These are phyloP conservation scores for Eucalyptus globulus DNA, from an alignment of 345 rosid species.

Conservation along the genomic window DNA sequence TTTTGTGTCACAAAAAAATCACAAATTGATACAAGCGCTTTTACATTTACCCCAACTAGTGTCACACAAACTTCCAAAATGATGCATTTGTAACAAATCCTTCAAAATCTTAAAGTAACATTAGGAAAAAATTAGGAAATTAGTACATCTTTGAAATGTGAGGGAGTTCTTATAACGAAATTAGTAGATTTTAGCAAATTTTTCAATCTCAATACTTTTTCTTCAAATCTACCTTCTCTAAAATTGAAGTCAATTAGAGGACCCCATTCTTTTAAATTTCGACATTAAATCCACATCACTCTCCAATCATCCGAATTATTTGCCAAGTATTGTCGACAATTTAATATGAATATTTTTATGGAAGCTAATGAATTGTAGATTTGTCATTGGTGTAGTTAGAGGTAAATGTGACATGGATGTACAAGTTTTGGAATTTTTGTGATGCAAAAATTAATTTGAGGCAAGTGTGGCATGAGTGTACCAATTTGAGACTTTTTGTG, in stretches of 20 bases:
- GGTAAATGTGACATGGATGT: not conserved
- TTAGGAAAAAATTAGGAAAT: not conserved
- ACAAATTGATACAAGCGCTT: not conserved
- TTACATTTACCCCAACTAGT: not conserved
- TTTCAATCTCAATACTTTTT: not conserved
- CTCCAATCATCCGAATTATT: not conserved
- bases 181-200: not conserved
- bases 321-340: fast-evolving
- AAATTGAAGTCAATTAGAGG: not conserved
- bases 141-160: not conserved
- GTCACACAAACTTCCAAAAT: not conserved
- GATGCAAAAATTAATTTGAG: not conserved
- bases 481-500: not conserved
- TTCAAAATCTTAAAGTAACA: not conserved
- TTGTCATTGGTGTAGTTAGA: not conserved
- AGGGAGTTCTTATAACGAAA: not conserved
- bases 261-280: not conserved
- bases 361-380: not conserved
- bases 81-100: not conserved
- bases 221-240: not conserved
- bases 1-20: not conserved
- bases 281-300: not conserved
- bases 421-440: not conserved
- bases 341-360: not conserved
- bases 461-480: not conserved